Base-by-base conservation (phyloP, 768 basidiomycete species). In the Sistotremastrum suecicum region DNA sequence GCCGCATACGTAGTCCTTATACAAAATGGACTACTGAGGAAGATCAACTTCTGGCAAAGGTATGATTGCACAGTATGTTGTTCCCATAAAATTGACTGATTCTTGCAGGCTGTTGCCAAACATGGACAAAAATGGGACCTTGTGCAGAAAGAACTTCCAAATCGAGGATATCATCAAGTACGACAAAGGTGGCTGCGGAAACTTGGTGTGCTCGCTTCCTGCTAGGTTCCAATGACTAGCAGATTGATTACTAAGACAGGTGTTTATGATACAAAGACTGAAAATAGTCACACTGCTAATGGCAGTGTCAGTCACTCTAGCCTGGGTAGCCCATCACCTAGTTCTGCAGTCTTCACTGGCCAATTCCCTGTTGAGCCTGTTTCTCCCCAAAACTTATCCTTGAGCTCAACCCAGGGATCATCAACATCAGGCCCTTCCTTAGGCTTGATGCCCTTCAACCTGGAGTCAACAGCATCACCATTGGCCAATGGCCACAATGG, bases 11-110 rank as follows among this genome's bases (percentile, higher is more conserved):
- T 33, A 67, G 63, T 46, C 64, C 67, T 6, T 68, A 68, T 44
- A 53, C 65, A 42, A 67, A 67, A 42, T 67, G 67, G 66, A 68
- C 57, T 28, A 67, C 62, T 43, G 66, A 67, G 46, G 67, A 67
- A 43, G 66, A 67, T 36, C 66, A 66, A 20, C 54, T 67, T 2
- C 54, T 68, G 11, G 56, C 63, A 5, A 62, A 67, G 53, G 66
- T 66, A 43, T 5, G 12, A 35, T 11, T n/a, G 6, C 29, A n/a
- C 10, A 6, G 7, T 47, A 7, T 31, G 11, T 7, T 35, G 34
- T 4, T 30, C 4, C 3, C 32, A 5, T 34, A n/a, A 44, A 5
- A 1, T 41, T 42, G 45, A 7, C 11, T 36, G 34, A 4, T 47
- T 50, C 45, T 51, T 20, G 4, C 37, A 66, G 64, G 65, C 65